Evolutionary conservation across 164 flowering plant genomes (phyloP), one percentile per base, ranked within the genome.

Genomic region (Kingdonia uniflora): DNA sequence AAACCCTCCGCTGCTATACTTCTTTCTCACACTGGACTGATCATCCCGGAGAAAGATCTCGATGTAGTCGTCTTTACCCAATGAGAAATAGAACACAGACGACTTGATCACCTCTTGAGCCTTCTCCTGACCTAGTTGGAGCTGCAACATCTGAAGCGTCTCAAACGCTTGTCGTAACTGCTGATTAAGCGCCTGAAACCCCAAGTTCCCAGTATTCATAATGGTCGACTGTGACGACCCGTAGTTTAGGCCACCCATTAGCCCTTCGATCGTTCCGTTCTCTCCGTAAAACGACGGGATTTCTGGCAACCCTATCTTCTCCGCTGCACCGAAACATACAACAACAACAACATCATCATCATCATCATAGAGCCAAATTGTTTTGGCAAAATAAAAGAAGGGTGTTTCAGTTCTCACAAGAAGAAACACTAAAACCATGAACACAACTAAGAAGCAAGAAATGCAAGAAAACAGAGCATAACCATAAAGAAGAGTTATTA

Each of bases 211-310:
- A 1, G 73, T 57, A 61, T 64, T 72, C 51, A 84, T 59, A 55
- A 87, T 80, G 2, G 84, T 79, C 7, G 92, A 89, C 42, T 65
- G 63, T 14, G 84, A 76, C 17, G 85, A 66, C 0, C 96, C 96
- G 35, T 68, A 82, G 64, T 84, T 87, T 11, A 87, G 35, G 11
- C 91, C 91, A 6, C 39, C 42, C 23, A 74, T 11, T 14, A 87
- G 38, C 11, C 59, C 81, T 24, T 71, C 66, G 7, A 76, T 23
- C 11, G 89, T 75, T 40, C 84, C 82, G 45, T 82, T 79, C 56
- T 78, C 79, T 17, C 57, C 50, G 65, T 80, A 80, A 63, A 84
- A 84, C 29, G 82, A 57, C 14, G 63, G 73, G 14, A 51, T 52
- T n/a, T 42, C 8, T 3, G 72, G 59, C 49, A 82, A 46, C 1